Percentiles rank a stretch among this genome's conserved stretches.
Conservation (phyloP, 1,284 basidiomycete genomes). For the Cryptococcus jaspeensis region DNA sequence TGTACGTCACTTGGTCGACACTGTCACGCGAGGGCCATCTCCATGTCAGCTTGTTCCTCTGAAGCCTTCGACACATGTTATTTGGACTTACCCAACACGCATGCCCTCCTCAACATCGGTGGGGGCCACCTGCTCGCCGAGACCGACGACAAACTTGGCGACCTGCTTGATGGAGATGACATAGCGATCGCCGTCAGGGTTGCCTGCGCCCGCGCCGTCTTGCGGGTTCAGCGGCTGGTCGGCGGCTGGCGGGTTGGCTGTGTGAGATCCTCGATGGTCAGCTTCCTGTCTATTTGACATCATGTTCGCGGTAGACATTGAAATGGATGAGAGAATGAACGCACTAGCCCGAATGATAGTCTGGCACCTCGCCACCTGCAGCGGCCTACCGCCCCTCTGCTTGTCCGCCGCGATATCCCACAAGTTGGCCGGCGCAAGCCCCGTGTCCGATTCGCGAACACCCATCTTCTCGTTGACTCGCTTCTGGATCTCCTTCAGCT, state of each 20-base stretch:
- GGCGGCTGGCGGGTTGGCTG: constrained; percentile 67
- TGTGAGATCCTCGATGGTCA: background rate
- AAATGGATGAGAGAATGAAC: constrained; percentile 17
- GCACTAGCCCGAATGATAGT: constrained; percentile 82
- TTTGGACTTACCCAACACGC: constrained; percentile 81
- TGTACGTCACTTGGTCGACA: constrained; percentile 73
- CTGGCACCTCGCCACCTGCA: constrained; percentile 97
- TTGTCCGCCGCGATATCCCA: constrained; percentile 91
- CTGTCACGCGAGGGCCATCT: background rate
- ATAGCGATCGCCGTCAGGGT: constrained; percentile 90
- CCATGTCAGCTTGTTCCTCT: constrained; percentile 34
- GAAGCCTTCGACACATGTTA: background rate
- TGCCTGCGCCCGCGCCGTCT: constrained; percentile 51
- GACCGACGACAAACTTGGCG: constrained; percentile 97
- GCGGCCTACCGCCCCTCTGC: constrained; percentile 76
- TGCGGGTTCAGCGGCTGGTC: constrained; percentile 44
- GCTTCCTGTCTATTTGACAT: background rate
- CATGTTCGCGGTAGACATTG: background rate
- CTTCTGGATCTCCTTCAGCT: constrained; percentile 96
- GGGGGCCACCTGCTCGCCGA: constrained; percentile 93
- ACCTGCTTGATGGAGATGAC: constrained; percentile 99
- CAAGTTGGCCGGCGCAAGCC: constrained; percentile 91
- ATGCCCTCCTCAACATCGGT: constrained; percentile 99
- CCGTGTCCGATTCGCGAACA: constrained; percentile 98
- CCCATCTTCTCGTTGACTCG: constrained; percentile 96